Evolutionary conservation across 441 rosid species (phyloP).

Genomic region (Eruca vesicaria): DNA sequence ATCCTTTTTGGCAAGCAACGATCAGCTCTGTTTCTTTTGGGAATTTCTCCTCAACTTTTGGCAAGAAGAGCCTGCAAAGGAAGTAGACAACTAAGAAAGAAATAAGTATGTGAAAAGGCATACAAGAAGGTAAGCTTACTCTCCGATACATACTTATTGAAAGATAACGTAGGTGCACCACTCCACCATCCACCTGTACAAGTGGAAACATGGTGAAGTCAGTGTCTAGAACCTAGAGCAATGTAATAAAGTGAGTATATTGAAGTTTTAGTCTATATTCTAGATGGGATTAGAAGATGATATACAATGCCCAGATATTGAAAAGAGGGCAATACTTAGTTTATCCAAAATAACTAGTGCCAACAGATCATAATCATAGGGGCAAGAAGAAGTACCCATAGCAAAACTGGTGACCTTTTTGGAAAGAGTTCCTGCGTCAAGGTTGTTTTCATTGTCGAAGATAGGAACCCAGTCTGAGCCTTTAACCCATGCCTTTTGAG

Average conservation of each 20-base stretch:
- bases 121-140: conserved; percentile 5
- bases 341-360: not conserved
- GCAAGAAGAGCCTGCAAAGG: conserved; percentile 59
- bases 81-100: conserved; percentile 23
- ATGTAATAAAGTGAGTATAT: not conserved
- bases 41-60: conserved; percentile 72
- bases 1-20: conserved; percentile 93
- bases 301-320: not conserved
- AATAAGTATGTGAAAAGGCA: conserved; percentile 9
- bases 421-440: conserved; percentile 68
- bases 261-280: conserved; percentile 8
- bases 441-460: conserved; percentile 58
- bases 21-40: conserved; percentile 79
- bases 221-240: not conserved
- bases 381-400: conserved; percentile 60
- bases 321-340: not conserved
- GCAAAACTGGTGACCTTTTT: conserved; percentile 64
- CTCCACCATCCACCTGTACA: conserved; percentile 98
- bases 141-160: conserved; percentile 52
- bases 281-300: not conserved
- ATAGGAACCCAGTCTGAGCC: conserved; percentile 89
- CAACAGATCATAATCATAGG: not conserved
- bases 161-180: conserved; percentile 71
- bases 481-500: conserved; percentile 81
- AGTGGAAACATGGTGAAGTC: not conserved